Base-by-base conservation (phyloP, 352 stramenopile genomes). In the Pythium insidiosum region DNA sequence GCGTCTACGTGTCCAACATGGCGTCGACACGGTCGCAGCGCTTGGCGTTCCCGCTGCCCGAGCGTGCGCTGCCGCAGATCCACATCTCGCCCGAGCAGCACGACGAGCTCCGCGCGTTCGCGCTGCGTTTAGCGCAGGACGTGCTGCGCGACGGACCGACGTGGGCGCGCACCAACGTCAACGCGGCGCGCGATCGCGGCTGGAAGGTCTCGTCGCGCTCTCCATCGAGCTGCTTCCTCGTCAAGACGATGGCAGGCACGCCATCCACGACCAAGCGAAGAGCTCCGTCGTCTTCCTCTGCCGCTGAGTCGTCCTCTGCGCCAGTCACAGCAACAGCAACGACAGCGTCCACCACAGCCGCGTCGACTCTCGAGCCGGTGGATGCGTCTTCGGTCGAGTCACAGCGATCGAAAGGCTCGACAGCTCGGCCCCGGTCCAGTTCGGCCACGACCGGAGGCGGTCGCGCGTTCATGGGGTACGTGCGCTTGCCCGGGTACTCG, bases 111-210 rank as follows among this genome's bases (percentile, higher is more conserved):
- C 74, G 69, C 28, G 47, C 50, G 12, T 85, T 76, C 52, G 61
- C 74, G n/a, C 35, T 72, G n/a, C 67, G 71, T 25, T 68, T 61
- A 12, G 69, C 66, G 15, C 47, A 64, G 24, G 59, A 78, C 29
- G 63, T 70, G 5, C 31, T 88, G 12, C 69, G 68, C 23, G 69
- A 88, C 29, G 74, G 74, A 12, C 67, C 69, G 11, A 77, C 67
- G 36, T 88, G 74, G 74, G 74, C 60, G 13, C 67, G 74, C 31
- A 67, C 67, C 25, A 85, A 85, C 48, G 56, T 84, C 6, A 54
- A 68, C 20, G 55, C 28, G 4, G 66, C 74, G 0, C 57, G 72
- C 20, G 57, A 63, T 0, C 58, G 48, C 29, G 74, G 72, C 29
- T 88, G 74, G 74, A 75, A 78, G 44, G 56, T 84, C 46, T 56